These are phyloP conservation scores for Mycena pura DNA, from an alignment of 768 basidiomycete species.

Conservation along the genomic window DNA sequence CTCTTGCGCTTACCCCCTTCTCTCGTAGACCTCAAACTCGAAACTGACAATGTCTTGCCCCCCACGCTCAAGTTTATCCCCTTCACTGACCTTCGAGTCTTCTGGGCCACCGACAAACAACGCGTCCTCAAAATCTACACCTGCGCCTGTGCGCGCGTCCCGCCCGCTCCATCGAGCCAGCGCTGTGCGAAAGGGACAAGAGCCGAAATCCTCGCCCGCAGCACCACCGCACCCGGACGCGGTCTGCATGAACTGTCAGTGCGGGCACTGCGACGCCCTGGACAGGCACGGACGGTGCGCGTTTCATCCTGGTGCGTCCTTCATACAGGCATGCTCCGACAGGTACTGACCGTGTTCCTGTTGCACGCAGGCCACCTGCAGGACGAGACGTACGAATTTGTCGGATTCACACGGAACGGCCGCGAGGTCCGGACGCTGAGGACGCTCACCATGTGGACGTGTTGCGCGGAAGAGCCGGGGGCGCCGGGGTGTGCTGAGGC, in stretches of 20 bases:
- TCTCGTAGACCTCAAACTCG: not conserved
- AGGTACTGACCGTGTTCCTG: constrained; percentile 5
- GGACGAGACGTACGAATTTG: constrained; percentile 49
- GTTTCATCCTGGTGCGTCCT: constrained; percentile 47
- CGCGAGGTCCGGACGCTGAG: constrained; percentile 38
- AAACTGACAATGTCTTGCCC: constrained; percentile 11
- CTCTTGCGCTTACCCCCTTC: not conserved
- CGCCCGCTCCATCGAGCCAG: not conserved
- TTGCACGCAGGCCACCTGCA: constrained; percentile 43
- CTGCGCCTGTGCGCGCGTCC: not conserved
- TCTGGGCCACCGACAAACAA: not conserved
- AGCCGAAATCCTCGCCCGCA: constrained; percentile 14
- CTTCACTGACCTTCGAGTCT: constrained; percentile 13
- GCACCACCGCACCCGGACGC: constrained; percentile 6
- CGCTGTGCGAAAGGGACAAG: constrained; percentile 25
- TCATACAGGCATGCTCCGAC: not conserved
- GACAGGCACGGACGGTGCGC: constrained; percentile 20
- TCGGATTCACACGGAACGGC: constrained; percentile 43
- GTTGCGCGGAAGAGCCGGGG: constrained; percentile 51
- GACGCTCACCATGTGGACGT: constrained; percentile 53
- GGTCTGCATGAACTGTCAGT: constrained; percentile 30
- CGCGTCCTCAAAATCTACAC: not conserved
- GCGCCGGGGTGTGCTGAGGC: constrained; percentile 43
- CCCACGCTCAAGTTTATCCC: constrained; percentile 13
- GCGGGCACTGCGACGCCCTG: not conserved